Evolutionary conservation across 768 basidiomycete genomes (phyloP), one percentile per base, ranked within the genome.

Genomic region (Russula brevipes): DNA sequence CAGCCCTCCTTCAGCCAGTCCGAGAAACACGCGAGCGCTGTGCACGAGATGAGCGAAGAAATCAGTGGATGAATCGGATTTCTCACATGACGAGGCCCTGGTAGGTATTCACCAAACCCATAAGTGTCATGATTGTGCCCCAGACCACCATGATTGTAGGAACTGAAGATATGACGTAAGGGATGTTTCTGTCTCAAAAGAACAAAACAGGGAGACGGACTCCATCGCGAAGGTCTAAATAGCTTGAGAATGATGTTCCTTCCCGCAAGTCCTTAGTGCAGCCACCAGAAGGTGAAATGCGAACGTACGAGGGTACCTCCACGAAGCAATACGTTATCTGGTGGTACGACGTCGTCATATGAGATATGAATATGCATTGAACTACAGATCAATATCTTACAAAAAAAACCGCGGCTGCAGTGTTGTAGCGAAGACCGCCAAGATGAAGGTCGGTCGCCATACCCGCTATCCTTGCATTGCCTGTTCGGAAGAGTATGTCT

Each of bases 1-100:
- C 38, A 68, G 16, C 16, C 83, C 82, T 50, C 76, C 79, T 67
- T 82, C 81, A 36, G 79, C 72, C 36, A 81, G 68, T 53, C 81
- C 82, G 14, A 82, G 75, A 65, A 82, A 77, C 46, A 79, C 33
- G 10, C 79, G 74, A 30, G 73, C 73, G 36, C 77, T 80, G 60
- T 24, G 24, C 44, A 31, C 12, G 8, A 31, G 24, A 42, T 44
- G n/a, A 44, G 53, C 30, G 4, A 45, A 10, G 33, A n/a, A 7
- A 16, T 6, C 51, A 49, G 12, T 11, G 17, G 45, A 59, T 39
- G 30, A 24, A 17, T 56, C 14, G 54, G 31, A 12, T 56, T 19
- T 70, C 78, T 60, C 63, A 79, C 76, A 60, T 70, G 46, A 73
- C 42, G 19, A 74, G 68, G 31, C 70, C 71, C 8, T 70, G 66